phyloP scores from a whole-genome alignment of 495 filamentous ascomycete species.

The Penicillium salamii region DNA sequence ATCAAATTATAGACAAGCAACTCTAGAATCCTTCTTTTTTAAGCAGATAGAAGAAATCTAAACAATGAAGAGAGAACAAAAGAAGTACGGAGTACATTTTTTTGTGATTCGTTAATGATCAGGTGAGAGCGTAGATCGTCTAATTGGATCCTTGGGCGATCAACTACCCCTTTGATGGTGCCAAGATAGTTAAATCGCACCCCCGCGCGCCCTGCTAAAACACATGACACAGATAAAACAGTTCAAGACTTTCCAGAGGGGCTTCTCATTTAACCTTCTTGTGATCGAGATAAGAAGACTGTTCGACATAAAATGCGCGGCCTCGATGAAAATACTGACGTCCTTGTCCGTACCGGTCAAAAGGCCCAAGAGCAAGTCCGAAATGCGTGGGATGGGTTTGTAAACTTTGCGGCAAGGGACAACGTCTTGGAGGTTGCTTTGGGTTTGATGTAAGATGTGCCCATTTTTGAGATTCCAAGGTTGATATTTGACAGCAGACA shows the following conservation, averaged over 20 bases:
- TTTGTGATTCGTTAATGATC: background rate
- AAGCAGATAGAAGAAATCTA: no score
- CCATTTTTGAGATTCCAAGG: no score
- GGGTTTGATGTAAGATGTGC: constrained; percentile 66
- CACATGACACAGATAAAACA: background rate
- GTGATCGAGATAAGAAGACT: background rate
- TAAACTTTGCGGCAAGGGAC: constrained; percentile 69
- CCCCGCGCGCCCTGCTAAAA: background rate
- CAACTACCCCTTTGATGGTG: background rate
- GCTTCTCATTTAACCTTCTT: background rate
- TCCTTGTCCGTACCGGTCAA: constrained; percentile 25
- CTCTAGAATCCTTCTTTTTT: no score
- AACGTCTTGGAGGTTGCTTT: constrained; percentile 76
- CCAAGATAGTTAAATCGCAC: background rate
- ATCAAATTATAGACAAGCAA: no score
- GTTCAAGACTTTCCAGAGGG: no score
- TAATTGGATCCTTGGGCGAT: background rate
- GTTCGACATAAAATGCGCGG: constrained; percentile 24
- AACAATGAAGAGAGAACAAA: no score
- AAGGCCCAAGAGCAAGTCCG: constrained; percentile 33
- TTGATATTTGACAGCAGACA: no score
- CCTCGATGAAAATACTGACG: constrained; percentile 28
- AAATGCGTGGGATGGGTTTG: constrained; percentile 57
- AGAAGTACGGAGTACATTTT: no score
- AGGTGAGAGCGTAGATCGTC: constrained; percentile 6